Conservation (phyloP, 2,329 filamentous ascomycete species). For the Aureobasidium mangrovei region DNA sequence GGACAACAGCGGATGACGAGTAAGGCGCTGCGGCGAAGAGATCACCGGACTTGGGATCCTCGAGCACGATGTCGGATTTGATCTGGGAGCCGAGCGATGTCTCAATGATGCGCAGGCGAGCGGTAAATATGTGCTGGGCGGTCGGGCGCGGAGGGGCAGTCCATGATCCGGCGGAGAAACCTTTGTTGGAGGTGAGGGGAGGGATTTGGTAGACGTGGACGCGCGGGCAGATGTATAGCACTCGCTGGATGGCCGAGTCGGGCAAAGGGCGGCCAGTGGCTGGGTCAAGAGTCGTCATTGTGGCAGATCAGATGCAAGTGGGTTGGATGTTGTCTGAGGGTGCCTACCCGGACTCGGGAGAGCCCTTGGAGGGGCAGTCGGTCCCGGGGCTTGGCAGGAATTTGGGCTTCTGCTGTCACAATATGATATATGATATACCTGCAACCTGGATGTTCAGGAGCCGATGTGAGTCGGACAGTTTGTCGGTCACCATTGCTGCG, state of each 20-base stretch:
- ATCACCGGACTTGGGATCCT: conserved; percentile 62
- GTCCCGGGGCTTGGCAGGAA: too few species aligned
- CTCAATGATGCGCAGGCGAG: conserved; percentile 53
- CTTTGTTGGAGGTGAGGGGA: conserved; percentile 66
- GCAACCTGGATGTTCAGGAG: too few species aligned
- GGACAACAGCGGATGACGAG: conserved; percentile 54
- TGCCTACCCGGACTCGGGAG: not conserved
- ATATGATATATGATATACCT: too few species aligned
- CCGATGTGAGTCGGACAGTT: too few species aligned
- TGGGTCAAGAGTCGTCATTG: conserved; percentile 60
- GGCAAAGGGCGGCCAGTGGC: conserved; percentile 60
- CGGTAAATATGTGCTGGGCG: conserved; percentile 73
- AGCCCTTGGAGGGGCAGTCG: not conserved
- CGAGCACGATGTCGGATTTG: conserved; percentile 67
- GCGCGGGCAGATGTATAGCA: conserved; percentile 65
- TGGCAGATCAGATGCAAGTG: conserved; percentile 8
- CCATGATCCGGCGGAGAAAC: conserved; percentile 71
- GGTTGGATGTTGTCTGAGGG: not conserved
- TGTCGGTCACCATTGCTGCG: too few species aligned
- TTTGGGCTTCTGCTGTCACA: too few species aligned
- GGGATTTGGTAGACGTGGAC: conserved; percentile 87
- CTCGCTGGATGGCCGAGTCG: conserved; percentile 69
- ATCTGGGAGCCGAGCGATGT: conserved; percentile 32
- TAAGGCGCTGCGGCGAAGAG: conserved; percentile 83
- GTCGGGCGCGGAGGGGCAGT: conserved; percentile 56